A percentile compares a stretch with the other conserved stretches of the same genome.
These are phyloP conservation scores for Akanthomyces dipterigenus DNA, from an alignment of 2,329 filamentous ascomycete species.

Conservation along the genomic window DNA sequence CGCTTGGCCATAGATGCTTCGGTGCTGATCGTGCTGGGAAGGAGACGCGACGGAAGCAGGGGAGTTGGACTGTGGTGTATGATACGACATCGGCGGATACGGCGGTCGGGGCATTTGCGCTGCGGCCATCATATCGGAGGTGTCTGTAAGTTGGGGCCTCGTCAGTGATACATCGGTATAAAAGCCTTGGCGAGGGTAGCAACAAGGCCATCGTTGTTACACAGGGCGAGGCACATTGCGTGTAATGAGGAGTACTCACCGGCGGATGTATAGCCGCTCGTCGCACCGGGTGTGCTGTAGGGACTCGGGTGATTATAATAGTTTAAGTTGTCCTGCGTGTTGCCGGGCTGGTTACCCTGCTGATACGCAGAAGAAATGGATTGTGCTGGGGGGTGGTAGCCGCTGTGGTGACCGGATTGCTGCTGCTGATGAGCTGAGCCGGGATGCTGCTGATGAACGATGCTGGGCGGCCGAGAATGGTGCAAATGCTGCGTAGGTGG, in stretches of 20 bases:
- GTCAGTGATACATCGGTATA: conserved; percentile 1
- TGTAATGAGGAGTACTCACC: conserved; percentile 49
- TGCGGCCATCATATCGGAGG: conserved; percentile 61
- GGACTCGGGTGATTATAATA: conserved; percentile 76
- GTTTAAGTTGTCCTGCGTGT: conserved; percentile 58
- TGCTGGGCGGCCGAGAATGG: conserved; percentile 64
- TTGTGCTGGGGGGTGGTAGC: conserved; percentile 59
- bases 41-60: conserved; percentile 89
- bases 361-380: conserved; percentile 62
- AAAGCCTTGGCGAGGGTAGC: background rate
- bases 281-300: conserved; percentile 75
- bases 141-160: conserved; percentile 34
- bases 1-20: conserved; percentile 77
- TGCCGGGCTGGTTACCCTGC: conserved; percentile 54
- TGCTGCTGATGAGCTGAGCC: conserved; percentile 56
- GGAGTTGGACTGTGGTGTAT: conserved; percentile 92
- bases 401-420: conserved; percentile 49
- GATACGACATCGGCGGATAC: conserved; percentile 84
- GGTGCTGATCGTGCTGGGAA: conserved; percentile 81
- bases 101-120: conserved; percentile 64
- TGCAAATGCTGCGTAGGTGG: conserved; percentile 60
- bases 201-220: background rate
- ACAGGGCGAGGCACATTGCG: background rate
- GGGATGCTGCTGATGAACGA: conserved; percentile 68
- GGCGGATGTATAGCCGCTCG: conserved; percentile 79